Base-by-base conservation (phyloP, 805 yeast species). In the Trichomonascus vanleenenianus region DNA sequence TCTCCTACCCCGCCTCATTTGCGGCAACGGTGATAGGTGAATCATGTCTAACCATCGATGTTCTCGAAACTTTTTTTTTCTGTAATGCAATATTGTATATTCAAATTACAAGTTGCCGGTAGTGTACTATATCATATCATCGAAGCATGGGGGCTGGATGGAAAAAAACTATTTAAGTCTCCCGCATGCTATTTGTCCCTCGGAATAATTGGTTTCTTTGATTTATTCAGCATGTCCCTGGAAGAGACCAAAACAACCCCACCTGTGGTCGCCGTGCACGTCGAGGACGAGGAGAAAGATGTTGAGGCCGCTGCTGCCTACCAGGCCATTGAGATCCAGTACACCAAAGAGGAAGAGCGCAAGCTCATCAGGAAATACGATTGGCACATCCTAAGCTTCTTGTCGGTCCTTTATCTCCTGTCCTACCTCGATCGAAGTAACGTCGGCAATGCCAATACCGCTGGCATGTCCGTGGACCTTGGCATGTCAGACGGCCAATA, bases 391-490 rank as follows among this genome's bases (percentile, higher is more conserved):
- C 60, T 74, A 45, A 74, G 76, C 3, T 68, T 68, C 66, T 51
- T 74, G 35, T 70, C 74, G 25, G 55, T 64, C 31, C 62, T 75
- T 30, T 74, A 74, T 49, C 67, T 75, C 46, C 59, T 74, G 42
- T 70, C 74, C 42, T 75, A 70, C 50, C 59, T 75, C 46, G 79
- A 75, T 56, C 54, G 79, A 45, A 72, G 74, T 50, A 74, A 73
- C 50, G 71, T 75, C 50, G 79, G 79, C 9, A 68, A 72, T 52
- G 79, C 79, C 3, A 64, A 75, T 48, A 62, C 73, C 35, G 79
- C 74, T 35, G 77, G 76, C 12, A 56, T 75, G 46, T 65, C 66
- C 50, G 64, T 64, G 9, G 78, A 72, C 47, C 55, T 73, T 46
- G 61, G 65, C 2, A 58, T 74, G 42, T 41, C 53, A 2, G 73